phyloP scores from a whole-genome alignment of 164 flowering plant genomes.

The Houttuynia cordata region DNA sequence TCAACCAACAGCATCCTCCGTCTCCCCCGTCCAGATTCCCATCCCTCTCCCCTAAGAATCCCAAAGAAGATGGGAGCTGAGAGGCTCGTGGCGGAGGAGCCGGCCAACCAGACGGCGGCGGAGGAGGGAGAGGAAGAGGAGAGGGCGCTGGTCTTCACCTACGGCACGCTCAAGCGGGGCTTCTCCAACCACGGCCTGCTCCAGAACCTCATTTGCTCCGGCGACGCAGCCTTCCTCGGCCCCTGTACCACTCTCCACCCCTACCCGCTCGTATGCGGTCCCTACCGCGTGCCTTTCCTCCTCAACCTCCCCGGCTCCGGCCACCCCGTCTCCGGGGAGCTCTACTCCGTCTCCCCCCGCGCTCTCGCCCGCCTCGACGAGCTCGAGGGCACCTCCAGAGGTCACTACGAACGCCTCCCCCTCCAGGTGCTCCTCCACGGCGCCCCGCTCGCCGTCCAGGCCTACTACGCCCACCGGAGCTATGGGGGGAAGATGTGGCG shows the following conservation, averaged over 20 bases:
- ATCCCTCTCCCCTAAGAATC: neutral
- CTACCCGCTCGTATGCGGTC: conserved; percentile 85
- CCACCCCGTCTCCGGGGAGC: conserved; percentile 51
- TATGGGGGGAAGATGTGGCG: conserved; percentile 66
- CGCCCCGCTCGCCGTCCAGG: conserved; percentile 27
- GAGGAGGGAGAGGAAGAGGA: neutral
- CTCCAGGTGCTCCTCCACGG: conserved; percentile 14
- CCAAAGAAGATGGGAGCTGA: neutral
- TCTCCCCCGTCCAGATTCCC: neutral
- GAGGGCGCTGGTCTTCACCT: conserved; percentile 46
- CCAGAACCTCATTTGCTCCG: conserved; percentile 34
- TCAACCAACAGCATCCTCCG: too few relatives aligned
- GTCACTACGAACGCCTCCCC: conserved; percentile 62
- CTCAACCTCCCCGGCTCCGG: conserved; percentile 61
- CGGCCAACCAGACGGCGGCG: neutral
- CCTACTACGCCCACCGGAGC: conserved; percentile 63
- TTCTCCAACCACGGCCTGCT: conserved; percentile 73
- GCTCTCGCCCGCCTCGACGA: conserved; percentile 55
- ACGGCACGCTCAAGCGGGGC: conserved; percentile 77
- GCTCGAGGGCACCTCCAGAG: conserved; percentile 48
- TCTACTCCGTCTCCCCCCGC: conserved; percentile 54
- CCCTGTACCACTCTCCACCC: conserved; percentile 22
- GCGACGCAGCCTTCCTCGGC: conserved; percentile 56
- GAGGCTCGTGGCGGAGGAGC: too few relatives aligned
- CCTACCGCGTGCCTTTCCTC: conserved; percentile 76